Evolutionary conservation across 2,329 filamentous ascomycete species (phyloP).

Genomic region (Xylaria polymorpha): DNA sequence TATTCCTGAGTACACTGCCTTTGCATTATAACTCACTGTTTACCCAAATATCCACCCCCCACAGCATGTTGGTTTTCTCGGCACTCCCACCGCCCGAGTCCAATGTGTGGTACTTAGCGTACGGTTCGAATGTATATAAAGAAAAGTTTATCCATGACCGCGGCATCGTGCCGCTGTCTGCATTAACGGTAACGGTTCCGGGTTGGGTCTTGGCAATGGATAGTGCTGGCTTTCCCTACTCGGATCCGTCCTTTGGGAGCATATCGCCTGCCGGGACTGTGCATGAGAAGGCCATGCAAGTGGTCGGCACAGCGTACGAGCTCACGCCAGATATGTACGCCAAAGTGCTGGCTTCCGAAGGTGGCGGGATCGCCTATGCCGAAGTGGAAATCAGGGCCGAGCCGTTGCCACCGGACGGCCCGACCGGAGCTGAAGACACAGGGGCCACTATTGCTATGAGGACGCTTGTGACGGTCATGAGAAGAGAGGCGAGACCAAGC

Average conservation of each 20-base stretch:
- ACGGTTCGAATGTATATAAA: conserved; percentile 30
- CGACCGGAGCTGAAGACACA: neutral
- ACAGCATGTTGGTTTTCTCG: conserved; percentile 9
- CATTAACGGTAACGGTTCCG: conserved; percentile 5
- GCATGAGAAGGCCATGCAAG: neutral
- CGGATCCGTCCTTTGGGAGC: conserved; percentile 31
- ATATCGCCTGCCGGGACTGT: conserved; percentile 7
- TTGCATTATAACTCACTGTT: too few relatives aligned
- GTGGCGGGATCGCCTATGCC: conserved; percentile 32
- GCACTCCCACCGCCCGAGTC: conserved; percentile 2
- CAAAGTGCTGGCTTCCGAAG: conserved; percentile 28
- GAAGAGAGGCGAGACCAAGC: conserved; percentile 23
- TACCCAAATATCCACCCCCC: neutral
- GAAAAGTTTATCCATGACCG: conserved; percentile 30
- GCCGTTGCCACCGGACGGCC: neutral
- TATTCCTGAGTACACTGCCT: too few relatives aligned
- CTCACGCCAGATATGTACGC: conserved; percentile 26
- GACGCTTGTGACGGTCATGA: conserved; percentile 21
- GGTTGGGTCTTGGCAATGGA: conserved; percentile 25
- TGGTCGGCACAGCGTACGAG: conserved; percentile 30
- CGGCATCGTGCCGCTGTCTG: conserved; percentile 17
- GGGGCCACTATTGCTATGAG: neutral
- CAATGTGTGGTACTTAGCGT: conserved; percentile 34
- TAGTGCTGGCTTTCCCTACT: conserved; percentile 31
- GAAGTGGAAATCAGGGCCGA: conserved; percentile 19